Evolutionary conservation across 1,284 basidiomycete species (phyloP).

Genomic region (Cystobasidium slooffiae): DNA sequence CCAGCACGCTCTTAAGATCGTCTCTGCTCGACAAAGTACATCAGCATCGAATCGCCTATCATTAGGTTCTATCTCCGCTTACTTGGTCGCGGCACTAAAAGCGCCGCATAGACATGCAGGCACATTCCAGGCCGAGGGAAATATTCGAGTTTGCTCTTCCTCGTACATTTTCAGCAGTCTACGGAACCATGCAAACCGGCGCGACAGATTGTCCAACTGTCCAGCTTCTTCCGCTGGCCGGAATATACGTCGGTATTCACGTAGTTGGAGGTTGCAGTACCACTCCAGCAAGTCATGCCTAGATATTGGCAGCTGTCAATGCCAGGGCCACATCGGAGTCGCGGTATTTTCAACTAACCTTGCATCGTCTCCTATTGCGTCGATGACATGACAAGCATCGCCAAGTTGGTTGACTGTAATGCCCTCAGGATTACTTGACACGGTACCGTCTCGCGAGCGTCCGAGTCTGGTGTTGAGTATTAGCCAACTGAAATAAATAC

Average conservation of each 20-base stretch:
- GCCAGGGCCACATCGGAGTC: background rate
- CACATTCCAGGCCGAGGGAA: conserved; percentile 81
- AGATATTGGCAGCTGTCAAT: background rate
- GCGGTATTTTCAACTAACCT: conserved; percentile 58
- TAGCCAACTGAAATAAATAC: background rate
- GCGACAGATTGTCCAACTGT: conserved; percentile 90
- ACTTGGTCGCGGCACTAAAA: conserved; percentile 87
- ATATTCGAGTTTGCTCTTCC: conserved; percentile 70
- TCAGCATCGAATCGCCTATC: background rate
- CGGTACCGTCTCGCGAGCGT: conserved; percentile 25
- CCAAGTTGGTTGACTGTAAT: conserved; percentile 53
- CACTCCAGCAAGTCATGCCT: conserved; percentile 78
- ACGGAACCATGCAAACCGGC: conserved; percentile 94
- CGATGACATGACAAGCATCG: conserved; percentile 80
- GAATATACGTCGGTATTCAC: conserved; percentile 97
- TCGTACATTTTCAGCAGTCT: conserved; percentile 84
- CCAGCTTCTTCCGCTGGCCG: conserved; percentile 87
- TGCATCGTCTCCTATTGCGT: conserved; percentile 82
- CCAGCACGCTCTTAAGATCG: conserved; percentile 60
- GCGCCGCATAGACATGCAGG: conserved; percentile 76
- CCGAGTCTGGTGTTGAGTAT: conserved; percentile 24
- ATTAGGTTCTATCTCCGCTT: conserved; percentile 43
- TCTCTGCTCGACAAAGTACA: conserved; percentile 50
- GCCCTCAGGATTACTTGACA: conserved; percentile 43
- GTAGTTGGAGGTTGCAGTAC: conserved; percentile 86